Base-by-base conservation (phyloP, 305 asterid genomes). In the Galium porrigens region DNA sequence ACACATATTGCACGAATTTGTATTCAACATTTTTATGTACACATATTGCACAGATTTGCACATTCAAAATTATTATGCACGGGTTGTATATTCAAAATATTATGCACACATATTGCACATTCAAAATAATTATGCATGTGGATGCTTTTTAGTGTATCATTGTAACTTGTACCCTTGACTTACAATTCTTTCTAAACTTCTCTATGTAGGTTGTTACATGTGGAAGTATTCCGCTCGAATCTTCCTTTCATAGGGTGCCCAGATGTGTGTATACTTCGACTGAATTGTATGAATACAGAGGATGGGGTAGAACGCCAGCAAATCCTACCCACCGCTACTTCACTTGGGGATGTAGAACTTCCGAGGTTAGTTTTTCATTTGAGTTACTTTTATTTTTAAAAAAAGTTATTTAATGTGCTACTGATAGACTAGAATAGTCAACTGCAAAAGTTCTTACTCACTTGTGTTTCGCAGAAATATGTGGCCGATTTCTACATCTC, bases 401-500 rank as follows among this genome's bases (percentile, higher is more conserved):
- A 20, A 27, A 30, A 57, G 20, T 9, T 22, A 63, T 18, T 42
- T n/a, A 22, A 22, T 22, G 22, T 22, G 22, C 0, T 22, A 22
- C 22, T 22, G 22, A 22, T 22, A 22, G 22, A 22, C 22, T 18
- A 15, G 39, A 34, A 48, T 42, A 14, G 54, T 48, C 55, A 49
- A 41, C 44, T n/a, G 44, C 49, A 61, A 72, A 72, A 18, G 9
- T 58, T 11, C 32, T 63, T 58, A 56, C 69, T 72, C 73, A 55
- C 58, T 65, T 30, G 77, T 60, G 46, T 69, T 55, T 34, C 34
- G 78, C 87, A 94, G 99, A 94, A 74, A 66, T 67, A 83, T 69
- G 94, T 85, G 63, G 90, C 92, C 9, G 99, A 94, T 70, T 94
- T 94, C 68, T 94, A 94, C 73, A 83, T 94, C 78, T 94, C 99